Percentiles rank a stretch among this genome's conserved stretches.
Conservation (phyloP, 305 asterid genomes). For the Rubia peregrina region DNA sequence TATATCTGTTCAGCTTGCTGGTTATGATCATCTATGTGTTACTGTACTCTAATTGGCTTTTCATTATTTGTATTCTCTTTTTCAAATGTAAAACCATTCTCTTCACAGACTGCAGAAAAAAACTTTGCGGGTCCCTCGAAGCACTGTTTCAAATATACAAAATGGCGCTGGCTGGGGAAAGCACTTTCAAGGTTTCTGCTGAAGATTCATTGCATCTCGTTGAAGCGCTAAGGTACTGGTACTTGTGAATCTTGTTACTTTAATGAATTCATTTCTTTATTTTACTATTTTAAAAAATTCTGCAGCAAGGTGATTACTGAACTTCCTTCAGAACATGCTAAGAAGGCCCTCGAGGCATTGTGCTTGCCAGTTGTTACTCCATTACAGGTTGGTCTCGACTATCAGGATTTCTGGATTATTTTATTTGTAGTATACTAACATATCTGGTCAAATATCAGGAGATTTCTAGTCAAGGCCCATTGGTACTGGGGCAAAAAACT, state of each 20-base stretch:
- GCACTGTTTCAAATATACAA: slow-evolving; percentile 90
- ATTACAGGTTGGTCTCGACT: slow-evolving; percentile 55
- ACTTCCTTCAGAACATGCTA: slow-evolving; percentile 95
- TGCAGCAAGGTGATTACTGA: slow-evolving; percentile 88
- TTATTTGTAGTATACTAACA: slow-evolving; percentile 22
- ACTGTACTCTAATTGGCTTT: background rate
- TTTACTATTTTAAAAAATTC: slow-evolving; percentile 25
- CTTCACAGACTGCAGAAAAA: slow-evolving; percentile 78
- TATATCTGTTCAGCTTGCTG: background rate
- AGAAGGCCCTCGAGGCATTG: slow-evolving; percentile 80
- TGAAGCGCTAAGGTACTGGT: slow-evolving; percentile 86
- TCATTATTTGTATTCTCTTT: background rate
- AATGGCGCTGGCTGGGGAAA: slow-evolving; percentile 79
- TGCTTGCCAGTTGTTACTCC: slow-evolving; percentile 78
- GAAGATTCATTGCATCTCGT: slow-evolving; percentile 91
- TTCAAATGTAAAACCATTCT: background rate
- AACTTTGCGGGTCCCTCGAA: slow-evolving; percentile 79
- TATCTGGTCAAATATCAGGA: slow-evolving; percentile 53
- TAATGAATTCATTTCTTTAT: slow-evolving; percentile 20
- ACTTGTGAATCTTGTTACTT: slow-evolving; percentile 17
- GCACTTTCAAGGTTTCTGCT: slow-evolving; percentile 86
- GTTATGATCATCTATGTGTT: background rate
- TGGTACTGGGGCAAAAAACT: slow-evolving; percentile 68
- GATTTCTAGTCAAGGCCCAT: slow-evolving; percentile 75
- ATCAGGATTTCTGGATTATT: slow-evolving; percentile 21